phyloP scores from a whole-genome alignment of 805 yeast species.

The Blastobotrys terrestris region DNA sequence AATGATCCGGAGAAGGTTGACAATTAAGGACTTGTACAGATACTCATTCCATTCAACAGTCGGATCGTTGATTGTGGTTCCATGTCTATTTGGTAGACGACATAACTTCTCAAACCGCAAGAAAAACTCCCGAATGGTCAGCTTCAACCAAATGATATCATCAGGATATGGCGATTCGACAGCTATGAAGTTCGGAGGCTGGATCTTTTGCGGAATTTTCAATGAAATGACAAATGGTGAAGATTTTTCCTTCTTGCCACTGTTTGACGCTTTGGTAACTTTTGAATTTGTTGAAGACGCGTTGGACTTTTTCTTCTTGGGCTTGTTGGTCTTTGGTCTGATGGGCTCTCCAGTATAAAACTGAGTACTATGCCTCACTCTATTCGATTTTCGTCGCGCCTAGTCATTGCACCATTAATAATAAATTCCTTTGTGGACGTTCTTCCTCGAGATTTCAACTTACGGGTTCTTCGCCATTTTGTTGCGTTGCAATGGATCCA shows the following conservation, averaged over 20 bases:
- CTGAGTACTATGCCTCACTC: background rate
- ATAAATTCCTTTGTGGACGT: background rate
- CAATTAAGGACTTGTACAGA: constrained; percentile 30
- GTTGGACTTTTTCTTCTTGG: background rate
- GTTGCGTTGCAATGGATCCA: background rate
- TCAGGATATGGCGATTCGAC: constrained; percentile 21
- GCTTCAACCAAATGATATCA: constrained; percentile 29
- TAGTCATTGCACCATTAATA: no score
- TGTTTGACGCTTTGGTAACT: background rate
- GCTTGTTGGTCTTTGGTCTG: background rate
- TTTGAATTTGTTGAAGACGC: background rate
- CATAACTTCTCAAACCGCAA: constrained; percentile 34
- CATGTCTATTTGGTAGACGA: constrained; percentile 30
- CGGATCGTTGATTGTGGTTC: constrained; percentile 31
- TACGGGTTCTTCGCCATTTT: background rate
- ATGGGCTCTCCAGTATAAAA: background rate
- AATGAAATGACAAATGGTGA: constrained; percentile 11
- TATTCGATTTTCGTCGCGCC: background rate
- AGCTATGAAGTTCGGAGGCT: constrained; percentile 18
- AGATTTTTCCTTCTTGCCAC: constrained; percentile 13
- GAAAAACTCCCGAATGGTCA: constrained; percentile 33
- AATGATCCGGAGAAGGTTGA: constrained; percentile 28
- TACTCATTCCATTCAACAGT: constrained; percentile 32
- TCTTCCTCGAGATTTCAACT: background rate
- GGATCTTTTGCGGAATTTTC: constrained; percentile 9